Evolutionary conservation across 169 alveolate species (phyloP), one percentile per base, ranked within the genome.

Genomic region (Eimeria falciformis): DNA sequence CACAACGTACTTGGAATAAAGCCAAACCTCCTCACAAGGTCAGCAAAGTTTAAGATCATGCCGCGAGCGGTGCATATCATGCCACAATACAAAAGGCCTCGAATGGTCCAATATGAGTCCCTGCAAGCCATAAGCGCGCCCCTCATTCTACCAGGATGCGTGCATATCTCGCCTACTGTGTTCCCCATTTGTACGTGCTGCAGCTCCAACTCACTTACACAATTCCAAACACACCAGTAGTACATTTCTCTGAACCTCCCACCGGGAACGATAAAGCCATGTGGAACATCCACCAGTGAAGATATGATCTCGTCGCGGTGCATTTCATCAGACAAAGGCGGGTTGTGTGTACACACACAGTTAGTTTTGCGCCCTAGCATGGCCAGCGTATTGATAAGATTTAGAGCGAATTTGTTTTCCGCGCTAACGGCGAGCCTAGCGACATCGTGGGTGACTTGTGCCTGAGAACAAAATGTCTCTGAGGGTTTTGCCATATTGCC

Each of bases 251-350:
- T 82, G 71, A 91, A 94, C 58, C 95, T 78, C 11, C 95, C 95
- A 23, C 95, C 95, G 27, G 95, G 95, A 14, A 94, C 71, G 29
- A 94, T 87, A 45, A 94, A 94, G 58, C 93, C 93, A 50, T 50
- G 46, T 3, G 88, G 85, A 9, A 71, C 29, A 40, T 66, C 58
- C 50, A 88, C 47, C 3, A 71, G 33, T 25, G 88, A 79, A 5
- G 89, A 79, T 53, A 58, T 62, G 33, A 65, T 50, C 43, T 27
- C 29, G 23, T 55, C 37, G 33, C 47, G n/a, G 46, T 23, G 7
- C 75, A n/a, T 45, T 27, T 50, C 71, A 1, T 40, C 27, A 17
- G 55, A 21, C 23, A 6, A 50, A 25, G 21, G 75, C 0, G 11
- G 18, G 12, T 5, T 73, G 33, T 21, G 7, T 14, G 17, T 7